phyloP scores from a whole-genome alignment of 2,329 filamentous ascomycete species.

The Neonectria coccinea region DNA sequence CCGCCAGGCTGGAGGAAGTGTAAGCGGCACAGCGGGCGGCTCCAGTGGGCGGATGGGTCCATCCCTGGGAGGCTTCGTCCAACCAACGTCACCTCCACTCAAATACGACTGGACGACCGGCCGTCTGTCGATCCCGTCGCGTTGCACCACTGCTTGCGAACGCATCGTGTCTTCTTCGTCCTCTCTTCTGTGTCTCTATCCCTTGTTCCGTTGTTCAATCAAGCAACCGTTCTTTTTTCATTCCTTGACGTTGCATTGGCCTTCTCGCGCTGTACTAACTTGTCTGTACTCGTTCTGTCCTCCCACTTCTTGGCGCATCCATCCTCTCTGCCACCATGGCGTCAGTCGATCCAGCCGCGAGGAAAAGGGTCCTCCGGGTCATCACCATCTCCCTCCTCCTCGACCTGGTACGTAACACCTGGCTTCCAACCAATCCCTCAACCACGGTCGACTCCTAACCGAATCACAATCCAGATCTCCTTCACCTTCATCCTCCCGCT shows the following conservation, averaged over 20 bases:
- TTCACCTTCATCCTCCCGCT: conserved; percentile 98
- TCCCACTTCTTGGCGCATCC: conserved; percentile 13
- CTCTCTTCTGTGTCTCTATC: conserved; percentile 6
- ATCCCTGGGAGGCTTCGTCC: conserved; percentile 10
- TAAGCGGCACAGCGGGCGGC: neutral
- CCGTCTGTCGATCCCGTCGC: conserved; percentile 38
- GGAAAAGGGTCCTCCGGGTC: conserved; percentile 87
- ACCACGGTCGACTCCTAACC: conserved; percentile 18
- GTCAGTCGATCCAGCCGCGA: conserved; percentile 63
- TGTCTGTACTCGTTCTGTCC: conserved; percentile 6
- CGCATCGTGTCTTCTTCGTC: conserved; percentile 22
- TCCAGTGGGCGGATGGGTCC: neutral
- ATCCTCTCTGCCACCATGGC: conserved; percentile 52
- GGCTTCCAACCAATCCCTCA: too few relatives aligned
- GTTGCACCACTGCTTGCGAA: conserved; percentile 39
- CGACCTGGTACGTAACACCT: conserved; percentile 75
- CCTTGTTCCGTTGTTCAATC: neutral
- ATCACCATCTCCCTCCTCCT: conserved; percentile 90
- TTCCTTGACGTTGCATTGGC: neutral
- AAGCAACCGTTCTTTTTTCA: conserved; percentile 1
- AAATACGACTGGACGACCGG: conserved; percentile 27
- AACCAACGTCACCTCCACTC: conserved; percentile 35
- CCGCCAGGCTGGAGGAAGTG: neutral
- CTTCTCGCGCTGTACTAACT: neutral
- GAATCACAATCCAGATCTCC: conserved; percentile 75